phyloP scores from a whole-genome alignment of 202 grass and related monocot genomes.

The Panicum virgatum region DNA sequence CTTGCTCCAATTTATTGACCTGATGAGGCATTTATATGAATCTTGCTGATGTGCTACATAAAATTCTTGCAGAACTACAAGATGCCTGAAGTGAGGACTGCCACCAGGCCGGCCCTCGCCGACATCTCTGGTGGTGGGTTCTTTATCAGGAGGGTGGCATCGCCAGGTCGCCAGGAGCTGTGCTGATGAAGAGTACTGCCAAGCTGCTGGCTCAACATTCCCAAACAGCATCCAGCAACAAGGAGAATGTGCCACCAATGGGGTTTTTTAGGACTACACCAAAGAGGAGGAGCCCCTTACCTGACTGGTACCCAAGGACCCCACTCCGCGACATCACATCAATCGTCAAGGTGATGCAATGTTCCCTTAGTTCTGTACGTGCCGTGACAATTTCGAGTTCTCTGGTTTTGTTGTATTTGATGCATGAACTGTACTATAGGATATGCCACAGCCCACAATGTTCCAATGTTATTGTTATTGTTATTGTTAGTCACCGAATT shows the following conservation, averaged over 20 bases:
- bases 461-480: background rate
- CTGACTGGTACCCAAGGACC: slow-evolving; percentile 67
- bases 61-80: slow-evolving; percentile 7
- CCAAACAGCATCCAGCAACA: slow-evolving; percentile 22
- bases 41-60: background rate
- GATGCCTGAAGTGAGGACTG: background rate
- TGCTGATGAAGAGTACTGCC: slow-evolving; percentile 22
- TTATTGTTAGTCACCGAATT: background rate
- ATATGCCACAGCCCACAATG: background rate
- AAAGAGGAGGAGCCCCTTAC: slow-evolving; percentile 58
- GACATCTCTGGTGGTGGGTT: slow-evolving; percentile 29
- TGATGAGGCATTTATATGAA: background rate
- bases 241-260: slow-evolving; percentile 52
- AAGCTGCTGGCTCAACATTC: slow-evolving; percentile 18
- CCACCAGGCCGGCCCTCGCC: slow-evolving; percentile 2
- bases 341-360: slow-evolving; percentile 51
- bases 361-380: background rate
- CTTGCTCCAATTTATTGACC: background rate
- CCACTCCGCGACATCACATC: slow-evolving; percentile 68
- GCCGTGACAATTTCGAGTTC: background rate
- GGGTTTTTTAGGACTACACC: slow-evolving; percentile 24
- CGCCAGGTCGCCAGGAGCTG: slow-evolving; percentile 33
- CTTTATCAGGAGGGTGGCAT: slow-evolving; percentile 20
- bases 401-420: background rate
- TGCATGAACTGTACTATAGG: background rate